A percentile compares a stretch with the other conserved stretches of the same genome.
Evolutionary conservation across 2,329 filamentous ascomycete species (phyloP).

Genomic region (Arachnomyces sp.): DNA sequence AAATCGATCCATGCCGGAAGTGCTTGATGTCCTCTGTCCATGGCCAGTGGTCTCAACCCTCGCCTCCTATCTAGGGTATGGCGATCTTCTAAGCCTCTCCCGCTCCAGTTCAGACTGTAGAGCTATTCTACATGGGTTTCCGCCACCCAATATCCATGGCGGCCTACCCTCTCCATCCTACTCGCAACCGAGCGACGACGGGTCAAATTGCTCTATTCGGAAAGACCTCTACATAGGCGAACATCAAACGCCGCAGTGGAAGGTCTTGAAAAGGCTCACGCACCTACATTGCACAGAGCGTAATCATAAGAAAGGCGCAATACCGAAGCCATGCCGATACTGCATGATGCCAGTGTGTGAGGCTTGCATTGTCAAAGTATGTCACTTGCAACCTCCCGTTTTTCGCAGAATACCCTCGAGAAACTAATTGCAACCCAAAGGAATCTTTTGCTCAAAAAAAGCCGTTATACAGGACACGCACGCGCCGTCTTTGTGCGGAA

Average conservation of each 20-base stretch:
- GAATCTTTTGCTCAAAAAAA: slow-evolving; percentile 20
- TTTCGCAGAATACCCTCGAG: neutral
- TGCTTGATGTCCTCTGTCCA: slow-evolving; percentile 18
- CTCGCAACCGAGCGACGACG: neutral
- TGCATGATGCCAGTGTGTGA: slow-evolving; percentile 25
- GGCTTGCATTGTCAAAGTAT: slow-evolving; percentile 21
- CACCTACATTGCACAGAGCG: slow-evolving; percentile 19
- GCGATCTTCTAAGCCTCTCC: slow-evolving; percentile 22
- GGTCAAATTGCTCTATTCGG: slow-evolving; percentile 5
- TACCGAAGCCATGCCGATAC: slow-evolving; percentile 17
- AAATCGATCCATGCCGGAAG: slow-evolving; percentile 8
- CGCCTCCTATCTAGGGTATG: slow-evolving; percentile 17
- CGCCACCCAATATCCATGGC: slow-evolving; percentile 1
- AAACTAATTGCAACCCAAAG: slow-evolving; percentile 3
- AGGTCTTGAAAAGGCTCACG: slow-evolving; percentile 18
- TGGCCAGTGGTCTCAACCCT: slow-evolving; percentile 22
- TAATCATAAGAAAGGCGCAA: slow-evolving; percentile 18
- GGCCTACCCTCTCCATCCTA: neutral
- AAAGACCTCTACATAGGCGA: slow-evolving; percentile 19
- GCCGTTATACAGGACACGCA: slow-evolving; percentile 23
- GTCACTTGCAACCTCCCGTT: neutral
- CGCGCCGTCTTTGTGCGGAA: slow-evolving; percentile 20
- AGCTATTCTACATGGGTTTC: slow-evolving; percentile 23
- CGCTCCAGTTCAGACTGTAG: slow-evolving; percentile 18
- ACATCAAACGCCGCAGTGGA: slow-evolving; percentile 23